Evolutionary conservation across 352 stramenopile genomes (phyloP).

Genomic region (Pythium plurisporium): DNA sequence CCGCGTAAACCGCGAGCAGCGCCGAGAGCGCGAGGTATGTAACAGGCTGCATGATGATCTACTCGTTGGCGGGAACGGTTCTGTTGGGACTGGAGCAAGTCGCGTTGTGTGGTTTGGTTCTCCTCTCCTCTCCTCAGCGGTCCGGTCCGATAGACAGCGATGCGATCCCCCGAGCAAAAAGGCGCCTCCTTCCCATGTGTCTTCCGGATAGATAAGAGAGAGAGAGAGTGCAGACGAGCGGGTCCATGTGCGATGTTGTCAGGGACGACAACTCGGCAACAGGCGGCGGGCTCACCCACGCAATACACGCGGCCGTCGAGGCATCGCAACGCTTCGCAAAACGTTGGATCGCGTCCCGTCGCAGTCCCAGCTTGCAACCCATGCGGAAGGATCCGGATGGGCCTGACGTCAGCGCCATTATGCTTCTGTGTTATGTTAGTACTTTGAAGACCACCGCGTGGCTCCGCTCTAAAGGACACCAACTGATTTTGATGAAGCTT

Average conservation of each 20-base stretch:
- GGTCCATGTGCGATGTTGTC: neutral
- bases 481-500: constrained; percentile 7
- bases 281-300: neutral
- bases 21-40: neutral
- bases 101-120: constrained; percentile 1
- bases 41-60: neutral
- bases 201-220: neutral
- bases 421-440: constrained; percentile 4
- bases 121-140: too few species aligned
- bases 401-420: neutral
- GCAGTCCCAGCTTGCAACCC: neutral
- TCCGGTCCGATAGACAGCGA: too few species aligned
- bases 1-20: neutral
- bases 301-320: too few species aligned
- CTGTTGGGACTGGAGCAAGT: constrained; percentile 7
- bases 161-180: neutral
- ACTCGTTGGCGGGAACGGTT: neutral
- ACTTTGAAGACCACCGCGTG: neutral
- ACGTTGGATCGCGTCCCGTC: neutral
- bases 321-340: constrained; percentile 1
- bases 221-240: constrained; percentile 5
- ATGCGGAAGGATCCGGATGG: constrained; percentile 5
- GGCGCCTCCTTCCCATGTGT: too few species aligned
- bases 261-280: neutral
- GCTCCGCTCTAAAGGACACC: neutral